Base-by-base conservation (phyloP, 179 eudicot genomes). In the Camellia oleifera region DNA sequence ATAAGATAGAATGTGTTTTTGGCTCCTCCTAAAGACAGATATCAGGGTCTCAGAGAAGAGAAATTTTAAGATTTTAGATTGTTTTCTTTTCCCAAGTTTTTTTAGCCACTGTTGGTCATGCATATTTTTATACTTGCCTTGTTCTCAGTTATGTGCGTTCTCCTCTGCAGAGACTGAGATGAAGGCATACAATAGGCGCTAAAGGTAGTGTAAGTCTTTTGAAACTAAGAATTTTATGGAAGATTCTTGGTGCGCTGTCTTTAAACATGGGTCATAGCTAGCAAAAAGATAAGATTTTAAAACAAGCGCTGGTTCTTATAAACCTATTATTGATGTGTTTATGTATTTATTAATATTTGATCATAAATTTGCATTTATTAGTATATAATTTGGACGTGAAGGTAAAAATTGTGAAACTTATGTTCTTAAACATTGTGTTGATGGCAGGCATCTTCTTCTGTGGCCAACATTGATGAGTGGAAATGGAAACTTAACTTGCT, bases 401-500 rank as follows among this genome's bases (percentile, higher is more conserved):
- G 14, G 11, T 57, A 56, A 50, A 46, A 23, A 23, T 48, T n/a
- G 56, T 17, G 53, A 53, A 77, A 54, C 23, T 32, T 42, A 18
- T 62, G 32, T 32, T 77, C n/a, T 78, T 7, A 72, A 53, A 44
- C 18, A 23, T 53, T 60, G 74, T 79, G 32, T 80, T 64, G 68
- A 78, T 83, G 80, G 74, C 70, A 96, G 99, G 97, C 94, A 52
- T 91, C 99, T 18, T 94, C 99, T 72, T 94, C 99, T 3, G 98
- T 94, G 84, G 97, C 97, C 73, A 96, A 96, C 81, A 86, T 96
- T 80, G 99, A 96, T 81, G 97, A 94, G 85, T 96, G 99, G 99
- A 96, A 92, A 86, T 94, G 98, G 98, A 96, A 96, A 79, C 97
- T 96, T 81, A 90, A 93, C 88, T 81, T 90, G 92, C 86, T 96